Conservation (phyloP, 2,329 filamentous ascomycete genomes). For the Pestalotiopsis sp. region DNA sequence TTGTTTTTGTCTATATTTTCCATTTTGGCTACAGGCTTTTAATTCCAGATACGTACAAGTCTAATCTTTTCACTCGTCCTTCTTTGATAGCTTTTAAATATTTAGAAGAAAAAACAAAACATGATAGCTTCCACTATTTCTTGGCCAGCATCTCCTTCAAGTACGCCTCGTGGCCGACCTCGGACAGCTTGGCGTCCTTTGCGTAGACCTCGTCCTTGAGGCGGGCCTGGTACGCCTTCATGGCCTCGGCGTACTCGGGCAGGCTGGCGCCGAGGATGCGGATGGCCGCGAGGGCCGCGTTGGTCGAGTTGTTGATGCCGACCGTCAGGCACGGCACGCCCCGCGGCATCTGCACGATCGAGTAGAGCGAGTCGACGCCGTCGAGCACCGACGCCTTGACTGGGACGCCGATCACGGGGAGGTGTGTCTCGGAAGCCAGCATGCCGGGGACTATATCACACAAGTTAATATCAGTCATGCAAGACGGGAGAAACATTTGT, state of each 20-base stretch:
- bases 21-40: too few species aligned
- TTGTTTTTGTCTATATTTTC: too few species aligned
- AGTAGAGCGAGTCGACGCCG: conserved; percentile 71
- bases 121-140: conserved; percentile 21
- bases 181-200: conserved; percentile 61
- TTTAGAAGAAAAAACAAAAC: neutral
- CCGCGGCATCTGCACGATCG: conserved; percentile 78
- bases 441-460: conserved; percentile 64
- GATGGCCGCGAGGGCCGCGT: conserved; percentile 73
- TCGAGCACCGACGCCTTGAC: conserved; percentile 75
- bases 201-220: conserved; percentile 66
- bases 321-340: conserved; percentile 77
- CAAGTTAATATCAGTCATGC: neutral
- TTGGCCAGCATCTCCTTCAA: conserved; percentile 38
- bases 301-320: conserved; percentile 79
- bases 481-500: too few species aligned
- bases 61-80: too few species aligned
- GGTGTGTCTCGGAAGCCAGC: conserved; percentile 69
- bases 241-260: conserved; percentile 54
- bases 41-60: too few species aligned
- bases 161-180: conserved; percentile 60
- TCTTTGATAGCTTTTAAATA: too few species aligned
- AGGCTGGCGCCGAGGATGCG: conserved; percentile 66
- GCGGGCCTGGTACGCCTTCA: conserved; percentile 63
- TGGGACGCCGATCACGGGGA: conserved; percentile 79